Evolutionary conservation across 78 protist species (phyloP), one percentile per base, ranked within the genome.

Genomic region (Dictyostelium intermedium): DNA sequence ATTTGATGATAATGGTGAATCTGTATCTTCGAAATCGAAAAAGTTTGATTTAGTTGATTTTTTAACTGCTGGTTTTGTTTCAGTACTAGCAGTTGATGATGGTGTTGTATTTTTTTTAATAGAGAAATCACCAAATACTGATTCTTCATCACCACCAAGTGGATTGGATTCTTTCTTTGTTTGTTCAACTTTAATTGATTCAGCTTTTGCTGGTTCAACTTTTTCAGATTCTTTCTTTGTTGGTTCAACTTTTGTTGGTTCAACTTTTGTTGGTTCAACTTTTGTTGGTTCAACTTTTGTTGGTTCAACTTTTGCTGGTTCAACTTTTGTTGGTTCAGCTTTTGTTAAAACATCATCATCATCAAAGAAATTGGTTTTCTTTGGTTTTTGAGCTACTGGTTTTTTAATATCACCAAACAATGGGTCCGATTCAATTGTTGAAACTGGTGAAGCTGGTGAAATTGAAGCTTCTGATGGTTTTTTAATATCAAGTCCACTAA

Each of bases 351-450:
- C 61, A 41, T 45, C 79, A 47, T 56, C 61, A 41, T 45, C 79
- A 47, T 82, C 86, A 60, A 82, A 82, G 74, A 82, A 82, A 35
- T 60, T 82, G 3, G 70, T 82, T 56, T 82, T 82, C 74, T 82
- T 82, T 56, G 86, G 86, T 60, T 82, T 82, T 13, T 70, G 25
- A 4, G 50, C 86, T 1, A 39, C 39, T 78, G 93, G 85, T 76
- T 56, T 63, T 30, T 79, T 47, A 35, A 82, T 35, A 32, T 82
- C 86, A 60, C 74, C 74, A 80, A 47, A 80, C 30, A 47, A 80
- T 80, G 84, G 84, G 32, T 39, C 69, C 2, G 72, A 47, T 30
- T 80, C 84, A 16, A 80, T 80, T 10, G 61, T 47, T 25, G 41
- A 30, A 18, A 80, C 61, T 27, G 69, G 69, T 39, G 41, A 35